phyloP scores from a whole-genome alignment of 345 rosid species.

The Diplotaxis tenuifolia region DNA sequence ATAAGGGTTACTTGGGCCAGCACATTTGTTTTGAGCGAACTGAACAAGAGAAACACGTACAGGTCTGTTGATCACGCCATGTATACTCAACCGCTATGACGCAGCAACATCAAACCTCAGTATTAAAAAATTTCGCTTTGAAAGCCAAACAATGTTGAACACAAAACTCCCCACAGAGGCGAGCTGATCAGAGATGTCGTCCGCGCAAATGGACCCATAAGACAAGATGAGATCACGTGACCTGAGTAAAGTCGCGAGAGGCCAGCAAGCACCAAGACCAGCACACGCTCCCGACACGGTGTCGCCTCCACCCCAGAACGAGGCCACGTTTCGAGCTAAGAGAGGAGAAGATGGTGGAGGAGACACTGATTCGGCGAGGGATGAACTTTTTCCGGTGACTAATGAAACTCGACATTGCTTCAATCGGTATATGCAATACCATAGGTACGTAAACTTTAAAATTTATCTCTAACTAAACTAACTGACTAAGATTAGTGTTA shows the following conservation, averaged over 20 bases:
- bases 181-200: slow-evolving; percentile 29
- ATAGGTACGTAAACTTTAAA: slow-evolving; percentile 31
- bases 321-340: slow-evolving; percentile 10
- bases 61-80: not conserved
- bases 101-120: not conserved
- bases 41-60: slow-evolving; percentile 1
- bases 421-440: slow-evolving; percentile 17
- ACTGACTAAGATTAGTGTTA: not conserved
- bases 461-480: not conserved
- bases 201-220: slow-evolving; percentile 45
- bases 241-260: slow-evolving; percentile 45
- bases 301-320: slow-evolving; percentile 36
- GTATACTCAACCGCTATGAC: slow-evolving; percentile 13
- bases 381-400: not conserved
- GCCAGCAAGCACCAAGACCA: slow-evolving; percentile 50
- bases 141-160: not conserved
- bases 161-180: not conserved
- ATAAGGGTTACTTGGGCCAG: not conserved
- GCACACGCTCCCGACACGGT: slow-evolving; percentile 36
- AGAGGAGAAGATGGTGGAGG: slow-evolving; percentile 3
- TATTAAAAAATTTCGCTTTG: not conserved
- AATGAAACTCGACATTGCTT: slow-evolving; percentile 13
- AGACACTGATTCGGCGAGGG: not conserved
- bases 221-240: slow-evolving; percentile 57
- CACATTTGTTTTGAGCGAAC: not conserved